These are phyloP conservation scores for Auriculariales sp. DNA, from an alignment of 768 basidiomycete species.

Conservation along the genomic window DNA sequence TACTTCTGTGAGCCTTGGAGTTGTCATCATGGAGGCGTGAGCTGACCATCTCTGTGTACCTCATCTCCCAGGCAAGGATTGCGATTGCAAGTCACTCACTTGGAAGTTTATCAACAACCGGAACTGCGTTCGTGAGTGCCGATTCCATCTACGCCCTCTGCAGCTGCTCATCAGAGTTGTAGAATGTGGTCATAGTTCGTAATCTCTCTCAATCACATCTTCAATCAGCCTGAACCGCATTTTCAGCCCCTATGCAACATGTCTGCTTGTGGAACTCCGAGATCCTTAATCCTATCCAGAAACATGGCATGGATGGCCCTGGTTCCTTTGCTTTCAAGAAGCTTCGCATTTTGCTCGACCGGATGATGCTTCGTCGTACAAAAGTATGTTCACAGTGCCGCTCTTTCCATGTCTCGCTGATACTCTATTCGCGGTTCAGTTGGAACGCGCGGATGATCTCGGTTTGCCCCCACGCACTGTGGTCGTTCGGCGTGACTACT, in stretches of 20 bases:
- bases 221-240: background rate
- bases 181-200: slow-evolving; percentile 81
- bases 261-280: slow-evolving; percentile 97
- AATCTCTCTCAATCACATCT: slow-evolving; percentile 25
- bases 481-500: slow-evolving; percentile 76
- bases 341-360: slow-evolving; percentile 71
- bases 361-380: slow-evolving; percentile 91
- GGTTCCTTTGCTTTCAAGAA: slow-evolving; percentile 84
- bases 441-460: slow-evolving; percentile 92
- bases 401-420: background rate
- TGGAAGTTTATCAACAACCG: slow-evolving; percentile 83
- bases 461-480: slow-evolving; percentile 89
- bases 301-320: slow-evolving; percentile 66
- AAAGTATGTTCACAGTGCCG: slow-evolving; percentile 31
- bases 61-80: slow-evolving; percentile 52
- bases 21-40: background rate
- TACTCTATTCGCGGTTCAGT: slow-evolving; percentile 28
- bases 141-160: background rate
- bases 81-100: slow-evolving; percentile 88
- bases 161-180: background rate
- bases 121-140: slow-evolving; percentile 12
- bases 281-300: slow-evolving; percentile 92
- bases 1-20: slow-evolving; percentile 59
- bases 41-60: slow-evolving; percentile 1
- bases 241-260: slow-evolving; percentile 28